Evolutionary conservation across 2,329 filamentous ascomycete species (phyloP), one percentile per base, ranked within the genome.

Genomic region (Paracoccidioides brasiliensis): DNA sequence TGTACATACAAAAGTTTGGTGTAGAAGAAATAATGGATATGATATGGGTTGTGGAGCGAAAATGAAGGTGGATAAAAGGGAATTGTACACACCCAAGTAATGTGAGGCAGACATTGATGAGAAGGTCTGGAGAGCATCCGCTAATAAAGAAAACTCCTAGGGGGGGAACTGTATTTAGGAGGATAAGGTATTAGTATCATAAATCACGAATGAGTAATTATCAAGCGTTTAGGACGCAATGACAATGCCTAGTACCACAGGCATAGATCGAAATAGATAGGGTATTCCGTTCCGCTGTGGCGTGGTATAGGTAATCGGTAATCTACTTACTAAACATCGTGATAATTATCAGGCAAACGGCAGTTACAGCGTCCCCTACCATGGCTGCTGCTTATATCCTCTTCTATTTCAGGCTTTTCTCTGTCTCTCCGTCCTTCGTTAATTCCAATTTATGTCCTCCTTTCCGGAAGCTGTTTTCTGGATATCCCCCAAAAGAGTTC

Each of bases 41-140:
- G n/a, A 5, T 28, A 33, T 52, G 4, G 5, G 12, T 32, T 32
- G 35, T n/a, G 12, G 4, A 5, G 45, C 5, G 4, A 32, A 12
- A 8, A 52, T 3, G 10, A 4, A 10, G 15, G 12, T 22, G 22
- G 22, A 2, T 1, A 22, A 52, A n/a, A 5, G 2, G 5, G 15
- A 35, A 46, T 22, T 53, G 8, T 5, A 65, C 76, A 56, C 67
- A 80, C 77, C 83, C 83, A 28, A 86, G 76, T 33, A 86, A 63
- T 0, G 83, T 86, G 59, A 87, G 70, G 61, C 79, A 76, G 62
- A 86, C 78, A 67, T 86, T 87, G 70, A 86, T 79, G 53, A 83
- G 74, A 38, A 86, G 69, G 64, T 86, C 83, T 62, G 72, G 69
- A 43, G 83, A 82, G 64, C 82, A 86, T 64, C 84, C 84, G 56